A percentile compares a stretch with the other conserved stretches of the same genome.
Conservation (phyloP, 129 eudicot species). For the Artemisia annua region DNA sequence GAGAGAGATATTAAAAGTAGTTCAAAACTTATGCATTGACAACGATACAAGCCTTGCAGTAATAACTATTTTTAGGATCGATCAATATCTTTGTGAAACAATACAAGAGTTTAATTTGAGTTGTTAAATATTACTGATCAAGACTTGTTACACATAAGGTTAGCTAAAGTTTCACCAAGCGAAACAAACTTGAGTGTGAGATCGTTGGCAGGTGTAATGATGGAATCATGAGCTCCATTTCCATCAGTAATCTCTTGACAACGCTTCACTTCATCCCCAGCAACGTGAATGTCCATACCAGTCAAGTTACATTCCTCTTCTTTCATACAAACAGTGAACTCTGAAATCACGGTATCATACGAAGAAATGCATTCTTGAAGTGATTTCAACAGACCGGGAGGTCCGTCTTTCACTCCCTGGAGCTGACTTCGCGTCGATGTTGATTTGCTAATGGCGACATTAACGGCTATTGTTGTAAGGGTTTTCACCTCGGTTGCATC, state of each 20-base stretch:
- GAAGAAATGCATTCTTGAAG: conserved; percentile 2
- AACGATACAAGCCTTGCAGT: too few relatives aligned
- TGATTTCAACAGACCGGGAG: conserved; percentile 16
- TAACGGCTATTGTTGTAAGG: conserved; percentile 20
- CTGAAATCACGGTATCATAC: not conserved
- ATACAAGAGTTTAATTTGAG: too few relatives aligned
- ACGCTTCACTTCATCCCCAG: conserved; percentile 23
- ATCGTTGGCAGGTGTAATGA: too few relatives aligned
- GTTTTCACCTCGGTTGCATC: conserved; percentile 4
- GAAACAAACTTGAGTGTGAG: too few relatives aligned
- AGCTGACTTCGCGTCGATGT: conserved; percentile 16
- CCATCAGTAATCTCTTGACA: conserved; percentile 11
- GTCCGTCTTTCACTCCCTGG: conserved; percentile 2
- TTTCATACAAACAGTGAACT: not conserved
- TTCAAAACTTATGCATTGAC: too few relatives aligned
- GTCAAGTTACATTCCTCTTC: conserved; percentile 24
- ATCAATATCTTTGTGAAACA: too few relatives aligned
- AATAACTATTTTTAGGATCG: too few relatives aligned
- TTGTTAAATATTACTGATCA: too few relatives aligned
- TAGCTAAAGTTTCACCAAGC: too few relatives aligned
- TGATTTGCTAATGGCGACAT: conserved; percentile 3
- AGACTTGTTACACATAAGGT: too few relatives aligned
- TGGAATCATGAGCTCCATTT: too few relatives aligned
- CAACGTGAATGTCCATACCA: conserved; percentile 21
- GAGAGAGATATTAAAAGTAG: too few relatives aligned